A percentile compares a stretch with the other conserved stretches of the same genome.
Evolutionary conservation across 2,329 filamentous ascomycete genomes (phyloP).

Genomic region (Dothideomycetes sp.): DNA sequence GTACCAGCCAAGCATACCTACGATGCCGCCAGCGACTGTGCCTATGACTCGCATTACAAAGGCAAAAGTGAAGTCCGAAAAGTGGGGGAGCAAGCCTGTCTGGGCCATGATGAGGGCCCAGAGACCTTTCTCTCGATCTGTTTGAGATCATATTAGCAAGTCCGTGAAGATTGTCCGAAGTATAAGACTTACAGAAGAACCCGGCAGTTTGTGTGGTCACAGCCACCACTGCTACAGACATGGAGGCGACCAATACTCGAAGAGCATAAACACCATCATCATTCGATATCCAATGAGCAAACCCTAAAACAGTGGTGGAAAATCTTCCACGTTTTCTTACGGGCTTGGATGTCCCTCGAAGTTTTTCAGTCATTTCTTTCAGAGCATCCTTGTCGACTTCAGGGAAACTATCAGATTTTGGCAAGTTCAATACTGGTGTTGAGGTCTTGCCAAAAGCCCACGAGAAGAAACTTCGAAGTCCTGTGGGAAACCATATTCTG

Average conservation of each 20-base stretch:
- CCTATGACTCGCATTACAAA: constrained; percentile 30
- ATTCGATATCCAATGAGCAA: constrained; percentile 13
- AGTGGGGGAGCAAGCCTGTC: constrained; percentile 36
- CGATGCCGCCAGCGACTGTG: constrained; percentile 36
- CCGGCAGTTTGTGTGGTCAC: constrained; percentile 18
- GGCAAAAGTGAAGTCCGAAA: constrained; percentile 40
- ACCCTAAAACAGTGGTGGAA: constrained; percentile 30
- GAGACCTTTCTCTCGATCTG: constrained; percentile 41
- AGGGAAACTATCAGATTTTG: constrained; percentile 1
- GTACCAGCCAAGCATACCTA: constrained; percentile 41
- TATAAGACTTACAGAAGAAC: constrained; percentile 43
- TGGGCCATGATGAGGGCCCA: constrained; percentile 44
- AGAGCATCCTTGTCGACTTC: constrained; percentile 5
- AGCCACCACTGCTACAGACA: constrained; percentile 5
- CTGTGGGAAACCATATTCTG: constrained; percentile 4
- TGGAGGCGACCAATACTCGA: constrained; percentile 3
- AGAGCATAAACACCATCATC: constrained; percentile 8
- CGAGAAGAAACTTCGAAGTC: constrained; percentile 3
- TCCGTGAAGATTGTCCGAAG: too few species aligned
- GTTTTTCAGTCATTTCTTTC: constrained; percentile 4
- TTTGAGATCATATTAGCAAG: too few species aligned
- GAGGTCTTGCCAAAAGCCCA: constrained; percentile 3
- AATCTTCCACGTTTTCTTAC: constrained; percentile 27
- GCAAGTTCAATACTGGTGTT: neutral
- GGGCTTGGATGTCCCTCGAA: constrained; percentile 5